Percentiles rank a stretch among this genome's conserved stretches.
Conservation (phyloP, 1,284 basidiomycete genomes). For the Malassezia furfur region DNA sequence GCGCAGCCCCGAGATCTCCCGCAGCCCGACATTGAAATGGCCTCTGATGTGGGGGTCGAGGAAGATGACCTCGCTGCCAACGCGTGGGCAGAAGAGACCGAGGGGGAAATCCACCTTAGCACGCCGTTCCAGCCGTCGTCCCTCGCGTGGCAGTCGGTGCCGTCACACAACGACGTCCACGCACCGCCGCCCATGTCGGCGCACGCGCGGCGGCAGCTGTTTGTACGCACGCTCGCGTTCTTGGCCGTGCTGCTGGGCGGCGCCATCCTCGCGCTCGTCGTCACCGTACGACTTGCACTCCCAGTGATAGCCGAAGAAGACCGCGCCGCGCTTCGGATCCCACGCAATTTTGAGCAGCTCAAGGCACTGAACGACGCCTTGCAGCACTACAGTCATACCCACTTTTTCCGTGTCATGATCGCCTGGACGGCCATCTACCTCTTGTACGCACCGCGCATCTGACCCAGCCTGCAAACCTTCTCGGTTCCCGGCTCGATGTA, state of each 20-base stretch:
- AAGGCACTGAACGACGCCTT: slow-evolving; percentile 45
- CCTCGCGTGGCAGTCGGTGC: slow-evolving; percentile 14
- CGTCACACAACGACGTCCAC: neutral
- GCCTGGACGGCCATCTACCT: slow-evolving; percentile 61
- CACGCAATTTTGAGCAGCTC: slow-evolving; percentile 49
- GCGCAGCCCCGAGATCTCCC: no score
- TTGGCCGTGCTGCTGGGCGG: slow-evolving; percentile 29
- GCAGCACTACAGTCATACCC: slow-evolving; percentile 49
- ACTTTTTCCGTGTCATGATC: slow-evolving; percentile 47
- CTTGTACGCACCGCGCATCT: slow-evolving; percentile 57
- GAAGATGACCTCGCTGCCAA: no score
- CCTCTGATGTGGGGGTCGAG: neutral
- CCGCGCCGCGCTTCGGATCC: slow-evolving; percentile 40
- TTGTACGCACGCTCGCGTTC: slow-evolving; percentile 23
- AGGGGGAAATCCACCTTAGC: slow-evolving; percentile 3
- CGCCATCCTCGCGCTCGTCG: slow-evolving; percentile 23
- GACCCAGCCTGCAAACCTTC: slow-evolving; percentile 67
- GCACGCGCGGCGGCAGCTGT: slow-evolving; percentile 19
- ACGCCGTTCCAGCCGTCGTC: slow-evolving; percentile 11
- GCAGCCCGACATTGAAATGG: neutral
- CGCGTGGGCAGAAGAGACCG: no score
- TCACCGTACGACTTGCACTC: slow-evolving; percentile 29
- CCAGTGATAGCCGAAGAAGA: slow-evolving; percentile 34
- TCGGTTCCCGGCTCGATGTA: slow-evolving; percentile 97
- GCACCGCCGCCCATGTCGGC: slow-evolving; percentile 5